phyloP scores from a whole-genome alignment of 805 yeast species.

The Schizosaccharomyces japonicus region DNA sequence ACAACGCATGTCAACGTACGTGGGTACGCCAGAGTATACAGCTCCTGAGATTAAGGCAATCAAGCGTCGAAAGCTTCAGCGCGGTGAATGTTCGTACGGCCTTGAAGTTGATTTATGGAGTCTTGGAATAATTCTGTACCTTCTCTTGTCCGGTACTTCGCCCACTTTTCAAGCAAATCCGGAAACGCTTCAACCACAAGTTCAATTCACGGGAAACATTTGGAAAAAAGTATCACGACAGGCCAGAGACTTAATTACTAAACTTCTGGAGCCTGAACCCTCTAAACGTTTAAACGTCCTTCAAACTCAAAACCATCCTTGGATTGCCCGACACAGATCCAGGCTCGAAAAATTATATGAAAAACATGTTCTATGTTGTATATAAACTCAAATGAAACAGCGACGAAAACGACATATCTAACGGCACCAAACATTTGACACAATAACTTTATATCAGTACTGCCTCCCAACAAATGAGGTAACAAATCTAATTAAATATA shows the following conservation, averaged over 20 bases:
- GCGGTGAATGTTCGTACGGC: slow-evolving; percentile 17
- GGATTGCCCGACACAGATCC: slow-evolving; percentile 23
- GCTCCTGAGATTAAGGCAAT: slow-evolving; percentile 34
- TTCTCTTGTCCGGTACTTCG: slow-evolving; percentile 23
- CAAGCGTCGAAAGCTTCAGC: neutral
- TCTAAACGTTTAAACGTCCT: slow-evolving; percentile 18
- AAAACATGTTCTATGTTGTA: slow-evolving; percentile 7
- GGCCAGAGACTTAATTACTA: slow-evolving; percentile 26
- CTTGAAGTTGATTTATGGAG: slow-evolving; percentile 49
- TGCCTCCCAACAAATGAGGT: too few relatives aligned
- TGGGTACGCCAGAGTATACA: slow-evolving; percentile 45
- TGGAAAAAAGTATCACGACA: slow-evolving; percentile 17
- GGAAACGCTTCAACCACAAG: neutral
- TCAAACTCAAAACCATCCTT: slow-evolving; percentile 22
- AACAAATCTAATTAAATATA: too few relatives aligned
- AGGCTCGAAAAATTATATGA: slow-evolving; percentile 20
- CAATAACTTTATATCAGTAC: too few relatives aligned
- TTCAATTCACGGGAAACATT: slow-evolving; percentile 10
- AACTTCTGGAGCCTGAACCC: slow-evolving; percentile 21
- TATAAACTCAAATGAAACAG: too few relatives aligned
- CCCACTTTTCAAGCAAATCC: neutral
- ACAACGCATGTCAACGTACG: slow-evolving; percentile 25
- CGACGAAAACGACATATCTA: too few relatives aligned
- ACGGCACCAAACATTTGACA: too few relatives aligned
- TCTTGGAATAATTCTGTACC: slow-evolving; percentile 34